A percentile compares a stretch with the other conserved stretches of the same genome.
These are phyloP conservation scores for Phytophthora sansomeana DNA, from an alignment of 352 stramenopile species.

Conservation along the genomic window DNA sequence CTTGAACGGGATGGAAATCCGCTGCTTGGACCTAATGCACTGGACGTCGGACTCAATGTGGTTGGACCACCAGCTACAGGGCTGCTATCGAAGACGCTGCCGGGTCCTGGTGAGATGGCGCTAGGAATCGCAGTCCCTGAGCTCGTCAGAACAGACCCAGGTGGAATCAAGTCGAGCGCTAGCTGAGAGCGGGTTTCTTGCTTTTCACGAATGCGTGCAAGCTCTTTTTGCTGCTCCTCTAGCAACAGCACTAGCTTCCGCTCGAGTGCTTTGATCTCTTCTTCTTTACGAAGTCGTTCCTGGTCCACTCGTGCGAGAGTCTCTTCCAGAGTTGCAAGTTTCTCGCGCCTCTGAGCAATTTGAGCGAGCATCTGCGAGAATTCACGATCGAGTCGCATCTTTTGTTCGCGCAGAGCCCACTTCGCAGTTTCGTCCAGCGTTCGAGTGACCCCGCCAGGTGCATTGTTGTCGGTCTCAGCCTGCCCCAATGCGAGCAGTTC, in stretches of 20 bases:
- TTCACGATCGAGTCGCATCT: conserved; percentile 94
- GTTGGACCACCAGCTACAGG: conserved; percentile 28
- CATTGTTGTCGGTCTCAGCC: conserved; percentile 89
- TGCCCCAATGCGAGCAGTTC: conserved; percentile 94
- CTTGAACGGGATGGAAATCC: conserved; percentile 12
- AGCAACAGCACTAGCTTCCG: conserved; percentile 95
- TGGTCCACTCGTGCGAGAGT: conserved; percentile 90
- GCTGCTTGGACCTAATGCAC: conserved; percentile 6
- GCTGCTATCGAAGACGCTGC: conserved; percentile 34
- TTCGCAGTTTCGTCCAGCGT: conserved; percentile 88
- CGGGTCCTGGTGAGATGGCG: conserved; percentile 12
- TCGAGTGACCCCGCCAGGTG: conserved; percentile 24
- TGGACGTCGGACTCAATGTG: conserved; percentile 24
- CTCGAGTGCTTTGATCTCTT: conserved; percentile 94
- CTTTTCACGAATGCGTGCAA: conserved; percentile 77
- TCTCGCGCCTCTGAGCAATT: conserved; percentile 93
- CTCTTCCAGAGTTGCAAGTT: conserved; percentile 85
- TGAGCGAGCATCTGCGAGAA: conserved; percentile 95
- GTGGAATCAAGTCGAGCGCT: conserved; percentile 52
- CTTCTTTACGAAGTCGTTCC: conserved; percentile 91
- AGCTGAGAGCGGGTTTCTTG: conserved; percentile 60
- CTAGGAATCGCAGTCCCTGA: conserved; percentile 9
- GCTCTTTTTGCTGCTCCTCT: conserved; percentile 94
- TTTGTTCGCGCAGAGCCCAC: conserved; percentile 92
- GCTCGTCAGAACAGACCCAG: conserved; percentile 5